These are phyloP conservation scores for Crataegus laevigata DNA, from an alignment of 306 rosid species.

Conservation along the genomic window DNA sequence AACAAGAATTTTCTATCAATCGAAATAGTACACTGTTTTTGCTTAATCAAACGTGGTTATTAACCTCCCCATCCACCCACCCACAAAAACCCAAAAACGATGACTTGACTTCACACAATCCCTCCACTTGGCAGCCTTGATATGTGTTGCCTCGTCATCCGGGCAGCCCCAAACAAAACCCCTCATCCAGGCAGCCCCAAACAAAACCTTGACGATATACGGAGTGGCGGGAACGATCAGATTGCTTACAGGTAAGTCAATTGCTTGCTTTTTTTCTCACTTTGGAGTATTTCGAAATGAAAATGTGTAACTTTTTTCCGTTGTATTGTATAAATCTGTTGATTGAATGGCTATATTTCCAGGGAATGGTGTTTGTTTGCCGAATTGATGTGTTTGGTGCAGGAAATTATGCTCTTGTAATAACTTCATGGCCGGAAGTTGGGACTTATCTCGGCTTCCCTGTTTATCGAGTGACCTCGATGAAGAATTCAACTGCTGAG, in stretches of 20 bases:
- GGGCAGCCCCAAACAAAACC: no score
- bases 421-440: conserved; percentile 77
- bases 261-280: not conserved
- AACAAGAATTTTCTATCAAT: no score
- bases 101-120: no score
- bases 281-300: not conserved
- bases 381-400: conserved; percentile 13
- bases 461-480: conserved; percentile 57
- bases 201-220: conserved; percentile 59
- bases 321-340: not conserved
- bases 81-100: no score
- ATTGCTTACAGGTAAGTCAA: conserved; percentile 64
- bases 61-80: no score
- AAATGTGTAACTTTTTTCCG: not conserved
- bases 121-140: no score
- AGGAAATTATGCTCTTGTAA: conserved; percentile 79
- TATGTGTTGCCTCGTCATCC: no score
- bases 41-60: no score
- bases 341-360: no score
- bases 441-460: conserved; percentile 75
- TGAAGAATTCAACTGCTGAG: conserved; percentile 66
- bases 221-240: conserved; percentile 88
- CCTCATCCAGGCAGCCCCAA: no score
- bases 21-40: no score
- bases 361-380: not conserved